A percentile compares a stretch with the other conserved stretches of the same genome.
Conservation (phyloP, 148 eudicot species). For the Camellia lanceoleosa region DNA sequence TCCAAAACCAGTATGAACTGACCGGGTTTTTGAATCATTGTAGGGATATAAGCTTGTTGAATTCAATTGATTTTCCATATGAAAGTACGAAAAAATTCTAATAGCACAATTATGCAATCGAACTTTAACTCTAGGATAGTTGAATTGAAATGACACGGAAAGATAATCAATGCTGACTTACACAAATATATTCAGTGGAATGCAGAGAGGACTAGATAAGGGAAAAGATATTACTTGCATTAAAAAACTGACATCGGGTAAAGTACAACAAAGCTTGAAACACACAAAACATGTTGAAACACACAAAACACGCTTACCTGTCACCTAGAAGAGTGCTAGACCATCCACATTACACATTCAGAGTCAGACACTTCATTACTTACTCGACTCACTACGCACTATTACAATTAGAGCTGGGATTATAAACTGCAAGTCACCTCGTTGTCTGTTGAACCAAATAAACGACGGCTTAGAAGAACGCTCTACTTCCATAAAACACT, state of each 20-base stretch:
- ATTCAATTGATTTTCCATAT: neutral
- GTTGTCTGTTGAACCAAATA: constrained; percentile 6
- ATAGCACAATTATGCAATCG: neutral
- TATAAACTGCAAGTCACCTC: neutral
- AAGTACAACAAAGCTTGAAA: constrained; percentile 8
- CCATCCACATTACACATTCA: neutral
- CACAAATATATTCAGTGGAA: neutral
- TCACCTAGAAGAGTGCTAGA: neutral
- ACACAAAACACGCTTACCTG: neutral
- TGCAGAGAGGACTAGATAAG: neutral
- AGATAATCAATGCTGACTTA: neutral
- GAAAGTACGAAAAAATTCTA: neutral
- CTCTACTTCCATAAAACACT: constrained; percentile 33
- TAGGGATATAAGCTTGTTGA: neutral
- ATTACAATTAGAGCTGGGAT: constrained; percentile 1
- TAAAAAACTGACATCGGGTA: neutral
- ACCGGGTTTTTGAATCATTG: too few species aligned
- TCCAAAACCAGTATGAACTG: too few species aligned
- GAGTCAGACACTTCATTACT: neutral
- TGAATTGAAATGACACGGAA: neutral
- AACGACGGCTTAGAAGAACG: constrained; percentile 26
- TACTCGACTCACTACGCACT: neutral
- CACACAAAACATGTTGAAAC: neutral
- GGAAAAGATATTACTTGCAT: neutral
- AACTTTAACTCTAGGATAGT: neutral